Conservation (phyloP, 805 yeast species). For the Teunomyces kruisii region DNA sequence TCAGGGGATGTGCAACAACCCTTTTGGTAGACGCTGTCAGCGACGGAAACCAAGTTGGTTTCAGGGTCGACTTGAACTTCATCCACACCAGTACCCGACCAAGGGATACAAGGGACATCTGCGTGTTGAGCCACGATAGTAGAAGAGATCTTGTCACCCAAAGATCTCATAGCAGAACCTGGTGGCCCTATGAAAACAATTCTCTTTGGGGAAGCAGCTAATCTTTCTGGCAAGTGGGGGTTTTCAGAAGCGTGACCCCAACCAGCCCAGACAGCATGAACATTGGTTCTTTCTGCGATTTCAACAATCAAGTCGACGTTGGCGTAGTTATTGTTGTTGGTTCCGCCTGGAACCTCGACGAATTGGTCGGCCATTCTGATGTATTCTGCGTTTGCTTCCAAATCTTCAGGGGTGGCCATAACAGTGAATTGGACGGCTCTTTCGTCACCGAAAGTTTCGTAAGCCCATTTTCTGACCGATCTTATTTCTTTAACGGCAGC, state of each 20-base stretch:
- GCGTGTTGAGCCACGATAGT: conserved; percentile 99
- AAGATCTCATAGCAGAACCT: conserved; percentile 98
- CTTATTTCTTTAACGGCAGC: conserved; percentile 99
- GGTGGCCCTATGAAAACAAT: conserved; percentile 98
- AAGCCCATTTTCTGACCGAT: conserved; percentile 97
- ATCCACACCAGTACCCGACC: conserved; percentile 98
- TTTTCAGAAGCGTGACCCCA: conserved; percentile 99
- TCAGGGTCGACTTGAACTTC: conserved; percentile 66
- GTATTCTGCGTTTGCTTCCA: conserved; percentile 95
- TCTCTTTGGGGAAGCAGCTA: conserved; percentile 89
- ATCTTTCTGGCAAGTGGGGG: conserved; percentile 87
- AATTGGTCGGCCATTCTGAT: conserved; percentile 99
- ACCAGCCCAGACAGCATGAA: conserved; percentile 99
- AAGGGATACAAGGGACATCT: conserved; percentile 96
- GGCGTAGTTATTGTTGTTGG: conserved; percentile 97
- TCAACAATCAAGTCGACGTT: conserved; percentile 97
- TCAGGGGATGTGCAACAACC: conserved; percentile 88
- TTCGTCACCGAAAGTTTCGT: conserved; percentile 97
- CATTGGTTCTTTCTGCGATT: conserved; percentile 93
- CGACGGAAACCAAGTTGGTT: conserved; percentile 84
- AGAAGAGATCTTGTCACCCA: conserved; percentile 97
- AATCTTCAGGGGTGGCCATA: conserved; percentile 99
- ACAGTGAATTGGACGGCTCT: conserved; percentile 91
- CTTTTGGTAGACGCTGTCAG: conserved; percentile 75
- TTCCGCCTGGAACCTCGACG: conserved; percentile 98